A percentile compares a stretch with the other conserved stretches of the same genome.
These are phyloP conservation scores for Calonectria multiphialidica DNA, from an alignment of 2,329 filamentous ascomycete genomes.

Conservation along the genomic window DNA sequence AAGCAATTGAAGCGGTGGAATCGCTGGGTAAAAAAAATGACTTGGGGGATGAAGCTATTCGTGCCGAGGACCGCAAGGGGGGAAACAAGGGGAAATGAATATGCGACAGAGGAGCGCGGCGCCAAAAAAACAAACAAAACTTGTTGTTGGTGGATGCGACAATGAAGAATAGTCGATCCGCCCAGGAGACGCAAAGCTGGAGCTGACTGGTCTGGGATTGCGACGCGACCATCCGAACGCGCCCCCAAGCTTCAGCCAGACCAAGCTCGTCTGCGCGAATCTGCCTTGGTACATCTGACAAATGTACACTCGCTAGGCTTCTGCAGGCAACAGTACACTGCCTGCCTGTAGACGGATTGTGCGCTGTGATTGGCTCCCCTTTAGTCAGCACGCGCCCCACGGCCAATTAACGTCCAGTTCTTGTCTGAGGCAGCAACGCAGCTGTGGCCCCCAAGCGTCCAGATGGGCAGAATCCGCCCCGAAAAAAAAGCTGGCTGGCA, in stretches of 20 bases:
- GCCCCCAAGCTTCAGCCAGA: conserved; percentile 11
- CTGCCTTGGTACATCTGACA: conserved; percentile 44
- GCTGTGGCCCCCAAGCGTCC: conserved; percentile 29
- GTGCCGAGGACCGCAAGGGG: conserved; percentile 24
- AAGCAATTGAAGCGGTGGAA: conserved; percentile 28
- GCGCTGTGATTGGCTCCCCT: conserved; percentile 43
- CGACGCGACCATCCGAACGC: conserved; percentile 42
- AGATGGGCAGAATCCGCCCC: conserved; percentile 32
- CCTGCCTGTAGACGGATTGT: conserved; percentile 32
- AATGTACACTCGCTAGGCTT: conserved; percentile 42
- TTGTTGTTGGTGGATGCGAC: conserved; percentile 18
- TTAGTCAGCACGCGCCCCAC: conserved; percentile 38
- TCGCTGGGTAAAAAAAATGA: conserved; percentile 2
- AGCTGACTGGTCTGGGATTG: conserved; percentile 19
- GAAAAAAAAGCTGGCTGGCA: conserved; percentile 50
- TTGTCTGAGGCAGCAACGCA: conserved; percentile 53
- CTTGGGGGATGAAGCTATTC: conserved; percentile 22
- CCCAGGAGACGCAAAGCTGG: conserved; percentile 18
- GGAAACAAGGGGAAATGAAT: conserved; percentile 12
- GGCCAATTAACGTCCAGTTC: conserved; percentile 47
- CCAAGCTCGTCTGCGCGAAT: conserved; percentile 19
- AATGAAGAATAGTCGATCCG: conserved; percentile 21
- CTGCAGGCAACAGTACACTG: conserved; percentile 47
- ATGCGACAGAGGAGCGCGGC: conserved; percentile 30
- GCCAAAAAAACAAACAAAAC: conserved; percentile 33